Base-by-base conservation (phyloP, 176 grass and related monocot species). In the Eragrostis curvula region DNA sequence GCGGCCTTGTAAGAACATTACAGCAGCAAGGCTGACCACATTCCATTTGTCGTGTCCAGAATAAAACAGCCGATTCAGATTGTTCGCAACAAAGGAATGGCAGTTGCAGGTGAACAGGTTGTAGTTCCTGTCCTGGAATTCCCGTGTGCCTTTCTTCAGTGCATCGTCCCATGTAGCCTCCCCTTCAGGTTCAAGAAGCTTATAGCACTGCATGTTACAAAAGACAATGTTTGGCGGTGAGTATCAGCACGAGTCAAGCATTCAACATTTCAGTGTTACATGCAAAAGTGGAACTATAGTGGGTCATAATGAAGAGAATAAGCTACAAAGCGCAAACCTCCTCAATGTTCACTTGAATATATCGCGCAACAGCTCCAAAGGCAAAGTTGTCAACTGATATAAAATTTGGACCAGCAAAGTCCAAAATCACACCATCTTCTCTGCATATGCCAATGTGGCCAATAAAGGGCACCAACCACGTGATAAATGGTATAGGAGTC, bases 41-140 rank as follows among this genome's bases (percentile, higher is more conserved):
- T 95, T 98, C 92, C 96, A 98, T 66, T 82, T 89, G 63, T 91
- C 88, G 11, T 95, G 90, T 9, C 87, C 90, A 0, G 71, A 52
- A 48, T 95, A 93, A 42, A 86, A 84, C 60, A 98, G 20, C 50
- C 90, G 60, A 79, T 98, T 98, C 67, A 98, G 86, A 72, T 88
- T 95, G 71, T 98, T 95, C 11, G 62, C 92, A 0, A 98, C 96
- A 10, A 98, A 98, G 70, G 96, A 98, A 79, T 98, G 96, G 24
- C 96, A 98, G 39, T 98, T 98, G 88, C 96, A 98, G 62, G 92
- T 95, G 81, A 98, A 95, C 12, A 98, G 76, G 72, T 87, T 98
- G 82, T 98, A 98, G 49, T 72, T 89, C 79, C 88, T 91, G 88
- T 91, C 86, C 60, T 98, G 96, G 76, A 93, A 98, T 76, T 91